A percentile compares a stretch with the other conserved stretches of the same genome.
Evolutionary conservation across 257 asterid species (phyloP).

Genomic region (Perilla frutescens): DNA sequence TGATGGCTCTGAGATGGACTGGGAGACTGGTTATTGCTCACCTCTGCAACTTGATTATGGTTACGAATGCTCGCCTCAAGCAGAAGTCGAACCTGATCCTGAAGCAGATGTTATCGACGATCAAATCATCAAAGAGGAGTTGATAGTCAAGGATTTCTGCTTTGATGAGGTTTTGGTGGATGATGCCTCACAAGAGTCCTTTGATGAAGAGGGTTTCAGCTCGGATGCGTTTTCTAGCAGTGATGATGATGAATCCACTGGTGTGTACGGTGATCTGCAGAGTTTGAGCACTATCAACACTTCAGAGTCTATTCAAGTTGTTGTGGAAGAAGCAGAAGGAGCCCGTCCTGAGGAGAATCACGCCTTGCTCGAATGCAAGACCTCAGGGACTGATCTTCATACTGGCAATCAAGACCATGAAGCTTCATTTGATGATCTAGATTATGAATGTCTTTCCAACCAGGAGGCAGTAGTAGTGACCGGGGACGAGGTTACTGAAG

Average conservation of each 20-base stretch:
- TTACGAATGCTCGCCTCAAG: constrained; percentile 27
- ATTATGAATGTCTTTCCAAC: background rate
- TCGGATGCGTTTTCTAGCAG: constrained; percentile 42
- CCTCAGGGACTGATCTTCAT: background rate
- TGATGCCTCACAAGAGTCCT: constrained; percentile 41
- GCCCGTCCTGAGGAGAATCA: constrained; percentile 13
- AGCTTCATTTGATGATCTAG: constrained; percentile 12
- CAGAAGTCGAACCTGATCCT: constrained; percentile 31
- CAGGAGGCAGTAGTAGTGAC: background rate
- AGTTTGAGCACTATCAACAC: background rate
- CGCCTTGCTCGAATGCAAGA: constrained; percentile 16
- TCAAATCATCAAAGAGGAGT: constrained; percentile 20
- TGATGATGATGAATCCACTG: constrained; percentile 38
- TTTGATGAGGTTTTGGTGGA: constrained; percentile 41
- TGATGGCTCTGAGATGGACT: constrained; percentile 61
- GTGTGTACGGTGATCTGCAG: constrained; percentile 29
- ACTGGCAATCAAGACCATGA: background rate
- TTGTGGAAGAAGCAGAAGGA: constrained; percentile 31
- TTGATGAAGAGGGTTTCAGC: constrained; percentile 43
- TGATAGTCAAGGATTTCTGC: constrained; percentile 16
- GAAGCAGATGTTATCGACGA: constrained; percentile 30
- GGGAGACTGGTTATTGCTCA: constrained; percentile 48
- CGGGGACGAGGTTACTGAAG: constrained; percentile 5
- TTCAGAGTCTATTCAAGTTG: constrained; percentile 21
- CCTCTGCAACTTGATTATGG: constrained; percentile 46